A percentile compares a stretch with the other conserved stretches of the same genome.
Evolutionary conservation across 441 rosid genomes (phyloP).

Genomic region (Jatropha podagrica): DNA sequence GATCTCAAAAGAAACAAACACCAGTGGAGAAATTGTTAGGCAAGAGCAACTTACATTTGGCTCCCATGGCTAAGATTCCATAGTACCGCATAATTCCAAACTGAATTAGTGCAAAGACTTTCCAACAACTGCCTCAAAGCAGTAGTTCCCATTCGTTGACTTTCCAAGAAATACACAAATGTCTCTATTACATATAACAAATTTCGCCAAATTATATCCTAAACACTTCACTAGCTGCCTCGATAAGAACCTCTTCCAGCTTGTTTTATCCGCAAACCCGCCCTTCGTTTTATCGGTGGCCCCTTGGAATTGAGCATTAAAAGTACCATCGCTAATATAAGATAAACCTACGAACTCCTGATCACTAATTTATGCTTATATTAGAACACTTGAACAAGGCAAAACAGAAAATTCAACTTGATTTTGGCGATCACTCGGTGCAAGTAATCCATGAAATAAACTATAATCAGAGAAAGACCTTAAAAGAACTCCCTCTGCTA

Average conservation of each 20-base stretch:
- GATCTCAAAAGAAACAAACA: constrained; percentile 3
- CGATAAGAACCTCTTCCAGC: constrained; percentile 68
- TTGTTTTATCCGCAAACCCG: constrained; percentile 51
- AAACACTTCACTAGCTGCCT: constrained; percentile 45
- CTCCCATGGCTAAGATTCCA: constrained; percentile 53
- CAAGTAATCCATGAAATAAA: constrained; percentile 12
- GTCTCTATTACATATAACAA: constrained; percentile 24
- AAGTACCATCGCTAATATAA: constrained; percentile 30
- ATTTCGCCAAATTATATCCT: constrained; percentile 13
- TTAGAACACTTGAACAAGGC: constrained; percentile 10
- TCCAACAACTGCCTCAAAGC: constrained; percentile 48
- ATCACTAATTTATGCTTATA: constrained; percentile 4
- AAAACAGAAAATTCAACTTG: background rate
- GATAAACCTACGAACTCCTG: background rate
- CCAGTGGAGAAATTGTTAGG: background rate
- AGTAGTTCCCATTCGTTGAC: constrained; percentile 45
- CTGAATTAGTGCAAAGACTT: constrained; percentile 45
- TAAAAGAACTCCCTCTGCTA: background rate
- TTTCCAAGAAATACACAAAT: constrained; percentile 21
- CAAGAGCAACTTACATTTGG: constrained; percentile 45
- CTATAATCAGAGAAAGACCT: background rate
- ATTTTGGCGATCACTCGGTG: background rate
- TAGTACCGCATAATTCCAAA: constrained; percentile 56
- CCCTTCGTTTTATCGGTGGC: constrained; percentile 53
- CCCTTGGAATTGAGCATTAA: constrained; percentile 37